Conservation (phyloP, 345 rosid genomes). For the Lagerstroemia speciosa region DNA sequence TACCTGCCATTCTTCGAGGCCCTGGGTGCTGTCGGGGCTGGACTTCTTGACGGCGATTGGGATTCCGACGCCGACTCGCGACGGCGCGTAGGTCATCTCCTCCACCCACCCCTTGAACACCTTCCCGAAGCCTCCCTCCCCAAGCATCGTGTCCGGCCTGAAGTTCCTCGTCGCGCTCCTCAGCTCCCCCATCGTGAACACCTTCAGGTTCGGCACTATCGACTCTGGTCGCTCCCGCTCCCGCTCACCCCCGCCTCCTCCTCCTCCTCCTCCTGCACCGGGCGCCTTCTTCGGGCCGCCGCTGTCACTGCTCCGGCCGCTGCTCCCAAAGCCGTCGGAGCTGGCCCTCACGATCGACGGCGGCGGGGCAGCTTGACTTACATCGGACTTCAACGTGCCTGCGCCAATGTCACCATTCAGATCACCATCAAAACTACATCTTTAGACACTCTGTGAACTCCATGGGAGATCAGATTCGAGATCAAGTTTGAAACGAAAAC, state of each 20-base stretch:
- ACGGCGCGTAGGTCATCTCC: conserved; percentile 44
- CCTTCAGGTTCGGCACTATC: conserved; percentile 29
- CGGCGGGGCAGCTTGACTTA: background rate
- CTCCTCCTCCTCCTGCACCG: background rate
- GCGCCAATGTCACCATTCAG: background rate
- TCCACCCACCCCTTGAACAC: conserved; percentile 90
- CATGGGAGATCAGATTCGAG: background rate
- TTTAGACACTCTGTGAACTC: background rate
- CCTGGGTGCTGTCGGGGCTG: conserved; percentile 61
- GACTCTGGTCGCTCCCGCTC: background rate
- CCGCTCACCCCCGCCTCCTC: background rate
- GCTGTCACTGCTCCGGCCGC: background rate
- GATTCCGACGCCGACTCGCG: conserved; percentile 52
- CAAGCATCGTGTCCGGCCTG: conserved; percentile 55
- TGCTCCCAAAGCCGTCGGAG: background rate
- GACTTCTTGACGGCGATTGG: conserved; percentile 88
- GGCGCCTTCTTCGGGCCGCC: background rate
- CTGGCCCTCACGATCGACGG: background rate
- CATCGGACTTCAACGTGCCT: background rate
- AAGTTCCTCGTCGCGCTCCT: conserved; percentile 69
- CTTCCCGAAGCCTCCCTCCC: conserved; percentile 90
- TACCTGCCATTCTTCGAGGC: conserved; percentile 80
- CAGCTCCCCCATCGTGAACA: conserved; percentile 45
- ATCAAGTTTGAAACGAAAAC: background rate
- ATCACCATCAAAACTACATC: background rate